Evolutionary conservation across 169 alveolate genomes (phyloP).

Genomic region (Plasmodium vivax): DNA sequence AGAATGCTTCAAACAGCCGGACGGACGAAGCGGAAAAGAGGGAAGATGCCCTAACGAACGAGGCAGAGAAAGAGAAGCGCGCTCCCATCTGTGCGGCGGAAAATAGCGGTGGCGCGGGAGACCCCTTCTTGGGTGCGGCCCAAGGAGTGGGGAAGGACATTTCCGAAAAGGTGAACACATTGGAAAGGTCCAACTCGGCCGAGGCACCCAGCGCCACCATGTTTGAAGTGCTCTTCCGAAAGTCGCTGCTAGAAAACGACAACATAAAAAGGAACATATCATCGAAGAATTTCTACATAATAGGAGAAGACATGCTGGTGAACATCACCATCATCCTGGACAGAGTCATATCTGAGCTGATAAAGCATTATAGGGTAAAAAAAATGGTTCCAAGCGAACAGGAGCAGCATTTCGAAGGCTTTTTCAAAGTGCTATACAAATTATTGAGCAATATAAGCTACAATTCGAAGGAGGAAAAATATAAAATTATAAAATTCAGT

Average conservation of each 20-base stretch:
- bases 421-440: constrained; percentile 44
- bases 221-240: constrained; percentile 32
- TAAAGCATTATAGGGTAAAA: constrained; percentile 23
- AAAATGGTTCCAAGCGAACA: constrained; percentile 15
- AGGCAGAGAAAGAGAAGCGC: neutral
- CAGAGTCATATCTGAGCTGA: constrained; percentile 32
- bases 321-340: constrained; percentile 42
- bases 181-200: neutral
- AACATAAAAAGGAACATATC: constrained; percentile 50
- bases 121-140: neutral
- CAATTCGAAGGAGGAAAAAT: constrained; percentile 64
- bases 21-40: neutral
- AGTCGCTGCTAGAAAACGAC: constrained; percentile 58
- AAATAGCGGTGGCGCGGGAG: neutral
- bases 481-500: constrained; percentile 32
- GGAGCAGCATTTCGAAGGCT: constrained; percentile 28
- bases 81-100: neutral
- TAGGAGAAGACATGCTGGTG: constrained; percentile 56
- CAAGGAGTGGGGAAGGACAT: neutral
- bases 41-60: neutral
- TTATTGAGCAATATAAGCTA: constrained; percentile 47
- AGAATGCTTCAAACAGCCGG: neutral
- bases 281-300: constrained; percentile 51
- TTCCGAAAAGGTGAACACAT: neutral
- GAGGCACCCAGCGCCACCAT: neutral